Evolutionary conservation across 345 rosid species (phyloP).

Genomic region (Hibiscus mutabilis): DNA sequence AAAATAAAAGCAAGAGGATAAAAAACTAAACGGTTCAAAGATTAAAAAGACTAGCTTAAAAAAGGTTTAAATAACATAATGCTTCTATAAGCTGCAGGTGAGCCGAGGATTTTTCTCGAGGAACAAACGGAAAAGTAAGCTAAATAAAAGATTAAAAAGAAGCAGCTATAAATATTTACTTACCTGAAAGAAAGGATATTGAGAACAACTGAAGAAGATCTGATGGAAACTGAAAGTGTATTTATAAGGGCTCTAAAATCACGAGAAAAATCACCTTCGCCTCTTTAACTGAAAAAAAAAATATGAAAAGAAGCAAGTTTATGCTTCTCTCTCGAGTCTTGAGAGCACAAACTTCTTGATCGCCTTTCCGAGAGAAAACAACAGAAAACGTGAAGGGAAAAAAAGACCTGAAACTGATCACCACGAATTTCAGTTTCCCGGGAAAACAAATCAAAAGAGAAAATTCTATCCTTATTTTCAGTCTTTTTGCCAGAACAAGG

Average conservation of each 20-base stretch:
- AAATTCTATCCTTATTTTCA: not conserved
- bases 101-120: not conserved
- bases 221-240: not conserved
- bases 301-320: not conserved
- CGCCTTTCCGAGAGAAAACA: not conserved
- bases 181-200: constrained; percentile 19
- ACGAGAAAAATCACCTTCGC: constrained; percentile 18
- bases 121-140: not conserved
- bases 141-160: not conserved
- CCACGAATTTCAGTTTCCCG: not conserved
- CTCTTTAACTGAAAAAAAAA: not conserved
- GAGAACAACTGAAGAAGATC: constrained; percentile 14
- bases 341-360: not conserved
- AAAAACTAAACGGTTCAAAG: not conserved
- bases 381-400: not conserved
- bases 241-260: constrained; percentile 1
- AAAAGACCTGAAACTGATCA: not conserved
- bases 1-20: not conserved
- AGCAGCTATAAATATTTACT: not conserved
- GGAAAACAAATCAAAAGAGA: not conserved
- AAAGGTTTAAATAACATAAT: not conserved
- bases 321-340: not conserved
- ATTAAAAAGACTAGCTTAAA: not conserved
- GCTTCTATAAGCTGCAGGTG: not conserved
- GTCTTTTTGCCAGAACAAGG: not conserved